Evolutionary conservation across 75 land plant species (phyloP), one percentile per base, ranked within the genome.

Genomic region (Chamaecyparis obtusa): DNA sequence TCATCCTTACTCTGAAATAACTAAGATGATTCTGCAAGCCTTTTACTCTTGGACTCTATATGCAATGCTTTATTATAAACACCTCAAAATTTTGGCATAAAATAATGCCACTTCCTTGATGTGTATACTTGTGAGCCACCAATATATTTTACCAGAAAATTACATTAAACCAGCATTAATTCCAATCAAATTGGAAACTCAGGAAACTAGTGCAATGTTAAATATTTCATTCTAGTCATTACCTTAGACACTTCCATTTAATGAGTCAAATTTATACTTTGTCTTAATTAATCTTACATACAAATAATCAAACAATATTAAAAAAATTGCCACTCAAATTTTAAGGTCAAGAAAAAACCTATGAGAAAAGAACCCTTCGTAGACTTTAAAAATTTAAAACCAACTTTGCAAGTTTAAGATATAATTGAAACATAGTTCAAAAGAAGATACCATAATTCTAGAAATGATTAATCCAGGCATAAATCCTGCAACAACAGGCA

Each of bases 391-490:
- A 9, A n/a, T 46, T 30, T 81, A 37, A 44, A 43, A 81, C 7
- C 14, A 43, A n/a, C 83, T n/a, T 81, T 13, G n/a, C 9, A 1
- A 44, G 32, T 46, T 41, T 44, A 39, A 81, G 13, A 27, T 27
- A 46, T 51, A 44, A 44, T 46, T 46, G 83, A 81, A 81, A n/a
- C 13, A 27, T 81, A 46, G 49, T 11, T n/a, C 49, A 81, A 81
- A 21, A 30, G 51, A 4, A 0, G 30, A 44, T 93, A 98, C 99
- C 95, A 98, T 80, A 77, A 98, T 90, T 57, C 99, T 95, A 72
- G 97, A 93, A 16, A 95, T 85, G 80, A 96, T 87, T 83, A 98
- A 91, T 86, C 91, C 95, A 44, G 99, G 99, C 88, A 97, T 91
- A 88, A 88, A 94, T 21, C 94, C 93, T 72, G 98, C 95, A 51